phyloP scores from a whole-genome alignment of 208 protist species.

The Wallacemonas sp. region DNA sequence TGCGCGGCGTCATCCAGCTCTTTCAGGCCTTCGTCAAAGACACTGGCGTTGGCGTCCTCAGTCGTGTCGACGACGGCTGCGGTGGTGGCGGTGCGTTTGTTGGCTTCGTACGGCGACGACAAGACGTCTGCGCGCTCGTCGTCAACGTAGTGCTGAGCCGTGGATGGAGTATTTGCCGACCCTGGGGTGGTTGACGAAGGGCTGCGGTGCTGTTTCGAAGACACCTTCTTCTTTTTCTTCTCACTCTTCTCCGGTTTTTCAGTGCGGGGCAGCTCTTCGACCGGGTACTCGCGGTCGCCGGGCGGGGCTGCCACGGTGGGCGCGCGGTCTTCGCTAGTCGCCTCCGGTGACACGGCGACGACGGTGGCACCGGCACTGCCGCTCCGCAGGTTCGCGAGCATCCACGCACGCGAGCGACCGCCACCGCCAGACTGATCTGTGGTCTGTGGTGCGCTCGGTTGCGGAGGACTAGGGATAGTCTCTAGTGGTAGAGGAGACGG shows the following conservation, averaged over 20 bases:
- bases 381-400: background rate
- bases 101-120: background rate
- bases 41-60: background rate
- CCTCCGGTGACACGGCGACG: background rate
- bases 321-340: background rate
- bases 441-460: no score
- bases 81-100: background rate
- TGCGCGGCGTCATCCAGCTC: background rate
- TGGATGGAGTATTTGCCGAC: background rate
- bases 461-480: background rate
- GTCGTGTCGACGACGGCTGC: background rate
- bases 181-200: background rate
- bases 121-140: background rate
- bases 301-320: background rate
- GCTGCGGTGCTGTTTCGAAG: background rate
- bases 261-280: background rate
- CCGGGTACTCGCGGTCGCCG: background rate
- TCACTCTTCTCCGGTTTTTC: background rate
- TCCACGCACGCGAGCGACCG: conserved; percentile 5
- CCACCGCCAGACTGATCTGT: no score
- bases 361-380: background rate
- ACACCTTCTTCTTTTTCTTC: conserved; percentile 5
- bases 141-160: conserved; percentile 5
- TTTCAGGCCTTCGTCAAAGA: conserved; percentile 1
- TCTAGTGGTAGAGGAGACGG: background rate